A percentile compares a stretch with the other conserved stretches of the same genome.
Evolutionary conservation across 2,329 filamentous ascomycete genomes (phyloP).

Genomic region (Cytospora piceicola): DNA sequence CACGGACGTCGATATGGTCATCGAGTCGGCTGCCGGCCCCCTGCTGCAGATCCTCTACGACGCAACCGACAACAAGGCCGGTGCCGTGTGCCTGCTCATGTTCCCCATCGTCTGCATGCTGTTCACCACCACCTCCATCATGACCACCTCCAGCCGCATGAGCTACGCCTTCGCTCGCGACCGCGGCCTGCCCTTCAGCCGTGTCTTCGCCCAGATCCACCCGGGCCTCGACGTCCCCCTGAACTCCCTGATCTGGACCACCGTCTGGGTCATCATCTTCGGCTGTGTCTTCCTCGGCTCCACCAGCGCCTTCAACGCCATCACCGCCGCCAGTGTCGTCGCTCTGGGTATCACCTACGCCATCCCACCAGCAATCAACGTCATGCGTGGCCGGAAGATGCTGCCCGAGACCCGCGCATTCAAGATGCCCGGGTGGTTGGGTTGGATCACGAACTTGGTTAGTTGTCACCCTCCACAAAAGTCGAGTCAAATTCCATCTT

Average conservation of each 20-base stretch:
- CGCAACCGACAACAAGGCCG: constrained; percentile 63
- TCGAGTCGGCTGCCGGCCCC: constrained; percentile 42
- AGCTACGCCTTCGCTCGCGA: constrained; percentile 71
- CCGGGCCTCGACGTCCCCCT: constrained; percentile 65
- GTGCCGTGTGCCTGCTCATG: constrained; percentile 67
- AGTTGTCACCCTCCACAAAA: neutral
- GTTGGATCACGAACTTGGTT: constrained; percentile 41
- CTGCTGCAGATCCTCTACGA: constrained; percentile 53
- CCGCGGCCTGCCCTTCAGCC: constrained; percentile 66
- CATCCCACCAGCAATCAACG: constrained; percentile 73
- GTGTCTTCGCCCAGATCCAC: constrained; percentile 65
- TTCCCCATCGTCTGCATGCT: constrained; percentile 67
- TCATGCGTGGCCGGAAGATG: constrained; percentile 66
- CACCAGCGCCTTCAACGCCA: constrained; percentile 70
- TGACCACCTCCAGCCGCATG: constrained; percentile 69
- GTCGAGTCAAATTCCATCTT: constrained; percentile 7
- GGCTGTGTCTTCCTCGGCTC: constrained; percentile 73
- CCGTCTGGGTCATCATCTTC: constrained; percentile 66
- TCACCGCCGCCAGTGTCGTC: constrained; percentile 72
- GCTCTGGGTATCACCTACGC: constrained; percentile 74
- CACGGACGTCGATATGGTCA: constrained; percentile 57
- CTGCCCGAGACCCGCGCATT: constrained; percentile 56
- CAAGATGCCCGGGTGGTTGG: constrained; percentile 41
- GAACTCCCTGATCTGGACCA: constrained; percentile 66
- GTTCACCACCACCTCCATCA: constrained; percentile 65